phyloP scores from a whole-genome alignment of 257 asterid species.

The Scutellaria minor region DNA sequence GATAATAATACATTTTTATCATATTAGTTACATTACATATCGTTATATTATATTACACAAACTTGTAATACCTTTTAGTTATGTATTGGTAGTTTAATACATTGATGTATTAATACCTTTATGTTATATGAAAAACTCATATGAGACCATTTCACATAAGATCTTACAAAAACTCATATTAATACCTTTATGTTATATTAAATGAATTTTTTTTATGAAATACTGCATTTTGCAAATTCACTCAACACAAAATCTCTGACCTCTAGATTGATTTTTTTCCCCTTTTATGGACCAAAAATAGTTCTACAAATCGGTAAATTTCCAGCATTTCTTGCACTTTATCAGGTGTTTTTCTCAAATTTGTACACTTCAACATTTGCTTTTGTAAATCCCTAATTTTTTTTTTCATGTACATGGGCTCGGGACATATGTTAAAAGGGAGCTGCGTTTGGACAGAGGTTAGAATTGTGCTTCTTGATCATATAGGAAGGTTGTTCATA shows the following conservation, averaged over 20 bases:
- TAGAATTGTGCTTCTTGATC: conserved; percentile 18
- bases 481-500: too few relatives aligned
- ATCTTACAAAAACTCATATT: too few relatives aligned
- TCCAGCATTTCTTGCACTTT: conserved; percentile 29
- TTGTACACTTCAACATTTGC: conserved; percentile 28
- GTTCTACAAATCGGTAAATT: conserved; percentile 16
- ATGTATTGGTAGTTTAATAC: too few relatives aligned
- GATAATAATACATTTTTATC: too few relatives aligned
- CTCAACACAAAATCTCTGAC: conserved; percentile 20
- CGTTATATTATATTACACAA: too few relatives aligned
- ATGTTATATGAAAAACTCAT: too few relatives aligned
- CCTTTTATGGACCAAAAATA: background rate
- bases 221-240: conserved; percentile 24
- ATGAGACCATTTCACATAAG: too few relatives aligned
- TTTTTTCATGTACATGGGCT: conserved; percentile 39
- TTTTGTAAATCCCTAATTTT: conserved; percentile 37
- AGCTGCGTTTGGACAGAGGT: conserved; percentile 44
- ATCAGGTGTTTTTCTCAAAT: conserved; percentile 14
- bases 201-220: too few relatives aligned
- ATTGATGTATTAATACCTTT: too few relatives aligned
- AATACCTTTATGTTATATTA: too few relatives aligned
- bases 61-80: too few relatives aligned
- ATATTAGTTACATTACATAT: too few relatives aligned
- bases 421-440: conserved; percentile 30
- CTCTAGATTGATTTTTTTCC: conserved; percentile 22